A percentile compares a stretch with the other conserved stretches of the same genome.
These are phyloP conservation scores for Taphrina confusa DNA, from an alignment of 1,139 yeast genomes.

Conservation along the genomic window DNA sequence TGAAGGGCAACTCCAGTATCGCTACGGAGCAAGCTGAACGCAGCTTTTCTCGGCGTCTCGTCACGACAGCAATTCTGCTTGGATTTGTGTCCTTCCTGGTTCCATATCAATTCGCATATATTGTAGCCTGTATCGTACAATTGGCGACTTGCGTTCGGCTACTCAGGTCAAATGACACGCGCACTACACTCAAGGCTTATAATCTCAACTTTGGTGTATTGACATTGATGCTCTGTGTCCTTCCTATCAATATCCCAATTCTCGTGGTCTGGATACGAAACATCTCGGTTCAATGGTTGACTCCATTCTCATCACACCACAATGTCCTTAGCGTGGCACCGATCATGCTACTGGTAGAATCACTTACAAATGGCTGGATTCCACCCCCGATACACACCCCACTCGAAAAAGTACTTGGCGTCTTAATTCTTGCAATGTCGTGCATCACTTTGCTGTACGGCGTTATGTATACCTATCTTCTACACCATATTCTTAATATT, in stretches of 20 bases:
- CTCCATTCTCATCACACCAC: constrained; percentile 44
- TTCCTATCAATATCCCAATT: constrained; percentile 46
- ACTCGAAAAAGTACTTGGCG: constrained; percentile 40
- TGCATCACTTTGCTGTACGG: constrained; percentile 45
- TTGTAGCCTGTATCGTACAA: constrained; percentile 57
- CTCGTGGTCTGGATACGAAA: constrained; percentile 47
- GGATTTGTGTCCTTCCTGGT: constrained; percentile 59
- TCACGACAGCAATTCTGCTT: constrained; percentile 48
- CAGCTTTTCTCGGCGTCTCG: constrained; percentile 36
- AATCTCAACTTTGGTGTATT: constrained; percentile 44
- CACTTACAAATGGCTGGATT: constrained; percentile 43
- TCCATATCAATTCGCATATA: constrained; percentile 78
- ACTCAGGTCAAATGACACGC: constrained; percentile 24
- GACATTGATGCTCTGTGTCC: constrained; percentile 44
- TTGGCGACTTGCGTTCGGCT: constrained; percentile 40
- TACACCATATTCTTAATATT: constrained; percentile 45
- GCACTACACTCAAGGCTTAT: constrained; percentile 34
- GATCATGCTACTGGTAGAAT: constrained; percentile 44
- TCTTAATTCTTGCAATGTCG: constrained; percentile 43
- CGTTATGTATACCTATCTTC: constrained; percentile 46
- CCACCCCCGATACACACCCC: constrained; percentile 42
- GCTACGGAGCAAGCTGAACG: constrained; percentile 12
- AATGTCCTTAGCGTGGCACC: constrained; percentile 46
- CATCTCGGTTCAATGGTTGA: constrained; percentile 43
- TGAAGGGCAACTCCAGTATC: neutral